Base-by-base conservation (phyloP, 257 asterid species). In the Solanum sparsipilum region DNA sequence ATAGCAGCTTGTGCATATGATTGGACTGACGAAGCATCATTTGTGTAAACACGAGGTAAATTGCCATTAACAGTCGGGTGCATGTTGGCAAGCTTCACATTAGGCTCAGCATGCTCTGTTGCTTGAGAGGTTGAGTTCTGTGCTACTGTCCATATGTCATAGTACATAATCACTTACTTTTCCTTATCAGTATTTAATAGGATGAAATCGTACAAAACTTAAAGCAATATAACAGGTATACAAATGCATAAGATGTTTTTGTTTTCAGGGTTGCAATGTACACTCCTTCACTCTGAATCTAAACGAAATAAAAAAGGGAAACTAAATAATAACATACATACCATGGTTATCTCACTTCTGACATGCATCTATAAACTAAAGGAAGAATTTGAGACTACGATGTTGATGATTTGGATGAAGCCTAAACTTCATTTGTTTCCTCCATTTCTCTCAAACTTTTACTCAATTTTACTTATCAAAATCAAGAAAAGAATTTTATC, bases 61-160 rank as follows among this genome's bases (percentile, higher is more conserved):
- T 72, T 81, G 44, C 83, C 48, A 83, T 78, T 87, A 35, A 90
- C 34, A 35, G 90, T 81, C 52, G 86, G 96, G 87, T 91, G 93
- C 93, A 91, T 36, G 87, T 90, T 91, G 87, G 94, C 98, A 15
- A 90, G 89, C 83, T 93, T 94, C 38, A 93, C 44, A 67, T 89
- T 65, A 13, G 92, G 89, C 67, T 93, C 94, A 44, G 90, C 81
- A 35, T 90, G 92, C 87, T 89, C 95, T 23, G 91, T 91, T 76
- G 91, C 88, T 86, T 87, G 91, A 84, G 90, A 90, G 39, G 90
- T 89, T 29, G 89, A 85, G 92, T 88, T 91, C 90, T 91, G 90
- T 88, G 87, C 90, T 91, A 89, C 96, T 93, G 93, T 86, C 79
- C 86, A 86, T 48, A 71, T 48, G 58, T 29, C 7, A 46, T 27